Conservation (phyloP, 495 filamentous ascomycete genomes). For the Rusavskia elegans region DNA sequence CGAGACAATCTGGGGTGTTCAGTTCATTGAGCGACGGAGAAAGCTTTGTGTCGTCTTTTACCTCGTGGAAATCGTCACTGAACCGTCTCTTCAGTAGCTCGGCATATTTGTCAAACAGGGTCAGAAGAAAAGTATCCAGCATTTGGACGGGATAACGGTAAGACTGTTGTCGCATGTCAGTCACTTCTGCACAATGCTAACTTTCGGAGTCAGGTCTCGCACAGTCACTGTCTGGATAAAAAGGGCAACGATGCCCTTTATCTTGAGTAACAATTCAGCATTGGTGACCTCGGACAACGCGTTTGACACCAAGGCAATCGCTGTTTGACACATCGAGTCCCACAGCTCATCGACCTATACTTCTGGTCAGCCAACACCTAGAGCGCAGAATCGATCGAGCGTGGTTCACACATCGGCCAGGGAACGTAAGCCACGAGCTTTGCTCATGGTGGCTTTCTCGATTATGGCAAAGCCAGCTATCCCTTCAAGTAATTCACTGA, state of each 20-base stretch:
- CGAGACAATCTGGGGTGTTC: conserved; percentile 55
- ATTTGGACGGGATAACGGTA: conserved; percentile 77
- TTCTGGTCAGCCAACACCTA: conserved; percentile 2
- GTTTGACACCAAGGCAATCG: conserved; percentile 62
- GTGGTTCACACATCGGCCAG: conserved; percentile 51
- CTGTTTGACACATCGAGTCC: conserved; percentile 91
- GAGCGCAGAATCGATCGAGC: background rate
- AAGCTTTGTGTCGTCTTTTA: conserved; percentile 15
- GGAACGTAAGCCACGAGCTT: conserved; percentile 66
- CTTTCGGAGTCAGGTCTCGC: conserved; percentile 10
- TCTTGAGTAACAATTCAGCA: conserved; percentile 72
- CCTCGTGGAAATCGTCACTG: conserved; percentile 84
- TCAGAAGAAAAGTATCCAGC: conserved; percentile 69
- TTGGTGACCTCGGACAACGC: conserved; percentile 63
- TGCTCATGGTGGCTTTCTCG: conserved; percentile 83
- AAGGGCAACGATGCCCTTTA: conserved; percentile 78
- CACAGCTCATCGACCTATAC: conserved; percentile 81
- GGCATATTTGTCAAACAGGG: conserved; percentile 82
- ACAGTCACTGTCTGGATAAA: conserved; percentile 98
- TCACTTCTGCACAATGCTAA: background rate
- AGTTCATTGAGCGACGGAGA: background rate
- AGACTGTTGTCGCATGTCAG: conserved; percentile 31
- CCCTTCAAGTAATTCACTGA: conserved; percentile 78
- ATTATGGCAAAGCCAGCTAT: conserved; percentile 96
- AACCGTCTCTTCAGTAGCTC: conserved; percentile 82